Conservation (phyloP, 352 stramenopile species). For the Pythium dissotocum region DNA sequence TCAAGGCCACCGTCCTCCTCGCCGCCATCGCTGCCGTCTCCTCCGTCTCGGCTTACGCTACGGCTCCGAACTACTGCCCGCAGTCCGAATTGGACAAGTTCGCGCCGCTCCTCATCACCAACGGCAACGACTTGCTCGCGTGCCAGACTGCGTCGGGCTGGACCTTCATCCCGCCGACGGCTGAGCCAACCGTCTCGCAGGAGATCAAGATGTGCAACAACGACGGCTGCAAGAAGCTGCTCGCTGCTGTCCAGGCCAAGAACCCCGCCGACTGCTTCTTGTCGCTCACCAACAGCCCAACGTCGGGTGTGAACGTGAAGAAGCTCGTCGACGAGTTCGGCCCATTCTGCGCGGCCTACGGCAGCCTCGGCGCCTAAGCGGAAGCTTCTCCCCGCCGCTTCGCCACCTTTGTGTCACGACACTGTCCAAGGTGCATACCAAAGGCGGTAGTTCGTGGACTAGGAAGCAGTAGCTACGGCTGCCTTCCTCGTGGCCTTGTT, state of each 20-base stretch:
- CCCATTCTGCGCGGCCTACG: conserved; percentile 20
- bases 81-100: conserved; percentile 21
- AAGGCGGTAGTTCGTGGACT: not conserved
- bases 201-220: conserved; percentile 14
- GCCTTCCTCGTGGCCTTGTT: not conserved
- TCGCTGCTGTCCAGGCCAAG: conserved; percentile 25
- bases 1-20: conserved; percentile 25
- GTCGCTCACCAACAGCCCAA: conserved; percentile 19
- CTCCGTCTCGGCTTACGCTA: conserved; percentile 18
- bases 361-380: not conserved
- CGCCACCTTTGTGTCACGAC: too few species aligned
- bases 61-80: conserved; percentile 16
- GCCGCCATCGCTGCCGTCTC: conserved; percentile 17
- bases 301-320: conserved; percentile 28
- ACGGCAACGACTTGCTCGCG: conserved; percentile 15
- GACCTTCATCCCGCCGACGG: conserved; percentile 27
- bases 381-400: not conserved
- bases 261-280: conserved; percentile 33
- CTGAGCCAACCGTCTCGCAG: conserved; percentile 23
- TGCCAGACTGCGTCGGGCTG: conserved; percentile 31
- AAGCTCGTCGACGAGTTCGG: conserved; percentile 34
- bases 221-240: conserved; percentile 25
- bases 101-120: conserved; percentile 14
- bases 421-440: conserved; percentile 3
- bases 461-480: not conserved